A percentile compares a stretch with the other conserved stretches of the same genome.
Conservation (phyloP, 2,329 filamentous ascomycete species). For the Gliomastix tumulicola region DNA sequence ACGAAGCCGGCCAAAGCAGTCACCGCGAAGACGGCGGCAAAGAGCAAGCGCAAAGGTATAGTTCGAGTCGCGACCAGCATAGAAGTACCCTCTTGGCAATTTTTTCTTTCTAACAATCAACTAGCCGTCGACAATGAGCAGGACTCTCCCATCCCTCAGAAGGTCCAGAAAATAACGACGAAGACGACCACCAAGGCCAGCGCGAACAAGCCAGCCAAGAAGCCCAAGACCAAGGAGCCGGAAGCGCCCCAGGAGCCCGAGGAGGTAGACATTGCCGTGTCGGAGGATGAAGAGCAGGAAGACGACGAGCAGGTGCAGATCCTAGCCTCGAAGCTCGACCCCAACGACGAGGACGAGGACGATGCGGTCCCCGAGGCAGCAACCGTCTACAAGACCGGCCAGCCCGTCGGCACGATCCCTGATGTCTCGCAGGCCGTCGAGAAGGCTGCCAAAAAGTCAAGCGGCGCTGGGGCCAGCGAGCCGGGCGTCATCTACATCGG, state of each 20-base stretch:
- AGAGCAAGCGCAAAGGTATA: slow-evolving; percentile 27
- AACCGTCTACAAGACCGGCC: slow-evolving; percentile 35
- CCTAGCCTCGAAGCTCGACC: slow-evolving; percentile 36
- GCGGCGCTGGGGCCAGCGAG: slow-evolving; percentile 1
- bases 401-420: slow-evolving; percentile 44
- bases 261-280: slow-evolving; percentile 18
- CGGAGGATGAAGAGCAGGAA: slow-evolving; percentile 29
- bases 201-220: slow-evolving; percentile 16
- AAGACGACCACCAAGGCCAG: slow-evolving; percentile 14
- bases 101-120: no score
- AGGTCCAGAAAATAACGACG: slow-evolving; percentile 30
- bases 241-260: slow-evolving; percentile 14
- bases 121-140: background rate
- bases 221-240: slow-evolving; percentile 16
- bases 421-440: slow-evolving; percentile 35
- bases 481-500: slow-evolving; percentile 80
- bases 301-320: slow-evolving; percentile 29
- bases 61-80: no score
- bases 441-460: slow-evolving; percentile 28
- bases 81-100: no score
- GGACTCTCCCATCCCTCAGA: slow-evolving; percentile 22
- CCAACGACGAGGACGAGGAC: slow-evolving; percentile 37
- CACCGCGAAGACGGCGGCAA: slow-evolving; percentile 24
- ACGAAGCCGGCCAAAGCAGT: slow-evolving; percentile 18
- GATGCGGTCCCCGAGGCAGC: slow-evolving; percentile 21